These are phyloP conservation scores for Fusarium brachygibbosum DNA, from an alignment of 2,329 filamentous ascomycete genomes.

Conservation along the genomic window DNA sequence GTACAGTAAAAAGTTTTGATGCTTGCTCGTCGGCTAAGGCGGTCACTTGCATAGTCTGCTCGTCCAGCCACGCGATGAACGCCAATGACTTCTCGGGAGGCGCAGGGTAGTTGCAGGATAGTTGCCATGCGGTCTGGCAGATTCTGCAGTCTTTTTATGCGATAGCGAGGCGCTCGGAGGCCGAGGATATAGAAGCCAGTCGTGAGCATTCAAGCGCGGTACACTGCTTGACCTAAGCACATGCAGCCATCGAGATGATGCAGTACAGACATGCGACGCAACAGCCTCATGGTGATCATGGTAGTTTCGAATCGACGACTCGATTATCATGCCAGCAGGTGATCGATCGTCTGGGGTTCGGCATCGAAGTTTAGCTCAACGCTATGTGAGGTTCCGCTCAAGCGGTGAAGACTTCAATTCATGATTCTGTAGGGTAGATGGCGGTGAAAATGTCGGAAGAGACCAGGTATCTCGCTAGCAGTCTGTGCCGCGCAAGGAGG, in stretches of 20 bases:
- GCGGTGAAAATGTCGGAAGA: slow-evolving; percentile 44
- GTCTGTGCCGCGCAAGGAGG: slow-evolving; percentile 33
- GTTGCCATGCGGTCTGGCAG: slow-evolving; percentile 29
- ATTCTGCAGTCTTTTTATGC: slow-evolving; percentile 9
- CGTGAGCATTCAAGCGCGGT: slow-evolving; percentile 19
- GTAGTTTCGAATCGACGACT: slow-evolving; percentile 31
- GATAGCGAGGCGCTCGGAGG: slow-evolving; percentile 20
- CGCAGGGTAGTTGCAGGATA: slow-evolving; percentile 35
- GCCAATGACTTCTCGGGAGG: slow-evolving; percentile 32
- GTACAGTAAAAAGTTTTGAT: slow-evolving; percentile 12
- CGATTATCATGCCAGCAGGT: slow-evolving; percentile 46
- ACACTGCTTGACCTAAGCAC: slow-evolving; percentile 31
- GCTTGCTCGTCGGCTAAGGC: slow-evolving; percentile 28
- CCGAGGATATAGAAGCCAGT: slow-evolving; percentile 8
- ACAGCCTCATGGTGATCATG: slow-evolving; percentile 21
- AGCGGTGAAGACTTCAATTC: slow-evolving; percentile 45
- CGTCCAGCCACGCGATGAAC: slow-evolving; percentile 25
- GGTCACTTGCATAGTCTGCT: slow-evolving; percentile 35
- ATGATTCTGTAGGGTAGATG: slow-evolving; percentile 45
- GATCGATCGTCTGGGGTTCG: slow-evolving; percentile 44
- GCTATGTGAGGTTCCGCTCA: slow-evolving; percentile 36
- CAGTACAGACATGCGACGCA: slow-evolving; percentile 20
- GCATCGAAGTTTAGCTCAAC: slow-evolving; percentile 40
- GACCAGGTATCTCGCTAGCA: slow-evolving; percentile 13
- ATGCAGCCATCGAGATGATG: slow-evolving; percentile 21